These are phyloP conservation scores for Jamesozyma piceae DNA, from an alignment of 805 yeast species.

Conservation along the genomic window DNA sequence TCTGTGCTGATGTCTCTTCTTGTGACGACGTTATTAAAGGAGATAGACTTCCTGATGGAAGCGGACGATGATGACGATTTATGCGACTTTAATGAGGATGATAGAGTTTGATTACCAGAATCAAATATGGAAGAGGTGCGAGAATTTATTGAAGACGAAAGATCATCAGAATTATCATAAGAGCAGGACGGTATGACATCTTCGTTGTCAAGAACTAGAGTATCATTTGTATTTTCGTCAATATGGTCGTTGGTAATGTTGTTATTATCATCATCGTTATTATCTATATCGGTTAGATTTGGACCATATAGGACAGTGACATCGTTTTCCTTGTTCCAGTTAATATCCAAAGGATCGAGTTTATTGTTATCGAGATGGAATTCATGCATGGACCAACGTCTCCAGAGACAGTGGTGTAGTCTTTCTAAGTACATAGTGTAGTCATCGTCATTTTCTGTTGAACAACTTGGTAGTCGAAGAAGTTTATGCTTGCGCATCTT, in stretches of 20 bases:
- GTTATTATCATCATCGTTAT: conserved; percentile 1
- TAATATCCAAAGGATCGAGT: conserved; percentile 72
- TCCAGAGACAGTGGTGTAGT: conserved; percentile 80
- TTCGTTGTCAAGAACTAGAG: not conserved
- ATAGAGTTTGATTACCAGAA: not conserved
- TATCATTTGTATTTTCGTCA: not conserved
- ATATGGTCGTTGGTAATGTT: not conserved
- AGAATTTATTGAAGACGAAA: conserved; percentile 20
- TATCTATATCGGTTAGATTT: conserved; percentile 10
- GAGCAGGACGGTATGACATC: not conserved
- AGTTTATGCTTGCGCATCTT: conserved; percentile 21
- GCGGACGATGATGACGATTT: not conserved
- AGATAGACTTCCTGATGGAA: conserved; percentile 10
- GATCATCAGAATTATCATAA: not conserved
- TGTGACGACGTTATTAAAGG: conserved; percentile 19
- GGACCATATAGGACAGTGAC: conserved; percentile 97
- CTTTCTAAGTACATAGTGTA: conserved; percentile 34
- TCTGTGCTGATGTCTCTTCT: conserved; percentile 20
- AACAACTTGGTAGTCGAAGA: conserved; percentile 27
- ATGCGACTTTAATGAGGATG: conserved; percentile 1
- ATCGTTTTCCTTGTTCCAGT: conserved; percentile 92
- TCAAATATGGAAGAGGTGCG: conserved; percentile 24
- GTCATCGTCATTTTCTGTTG: conserved; percentile 27
- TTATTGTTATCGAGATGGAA: conserved; percentile 46
- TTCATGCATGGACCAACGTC: conserved; percentile 87